Conservation (phyloP, 78 protist species). For the Dictyostelium firmibasis region DNA sequence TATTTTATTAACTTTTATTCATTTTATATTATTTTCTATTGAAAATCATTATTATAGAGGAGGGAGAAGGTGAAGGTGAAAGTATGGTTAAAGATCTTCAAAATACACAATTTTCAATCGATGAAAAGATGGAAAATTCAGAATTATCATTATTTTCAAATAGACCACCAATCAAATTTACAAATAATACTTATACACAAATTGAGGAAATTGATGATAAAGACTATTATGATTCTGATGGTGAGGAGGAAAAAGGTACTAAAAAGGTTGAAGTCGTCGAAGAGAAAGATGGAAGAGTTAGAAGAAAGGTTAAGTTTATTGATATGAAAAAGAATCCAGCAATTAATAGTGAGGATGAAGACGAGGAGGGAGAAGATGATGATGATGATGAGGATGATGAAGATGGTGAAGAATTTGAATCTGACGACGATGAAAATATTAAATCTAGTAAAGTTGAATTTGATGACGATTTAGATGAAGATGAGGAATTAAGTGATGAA, state of each 20-base stretch:
- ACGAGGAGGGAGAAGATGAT: conserved; percentile 44
- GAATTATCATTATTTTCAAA: conserved; percentile 38
- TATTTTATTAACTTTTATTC: neutral
- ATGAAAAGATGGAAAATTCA: conserved; percentile 71
- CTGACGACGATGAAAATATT: neutral
- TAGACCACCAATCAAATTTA: conserved; percentile 31
- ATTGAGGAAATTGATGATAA: conserved; percentile 22
- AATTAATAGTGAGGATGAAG: conserved; percentile 50
- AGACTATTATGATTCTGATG: conserved; percentile 32
- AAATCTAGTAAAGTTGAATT: conserved; percentile 14
- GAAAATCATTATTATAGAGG: conserved; percentile 21
- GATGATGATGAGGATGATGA: conserved; percentile 46
- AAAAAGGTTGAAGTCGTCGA: conserved; percentile 79
- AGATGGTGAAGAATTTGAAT: conserved; percentile 10
- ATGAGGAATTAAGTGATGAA: conserved; percentile 40
- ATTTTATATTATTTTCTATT: neutral
- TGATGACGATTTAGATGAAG: conserved; percentile 32
- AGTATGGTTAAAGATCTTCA: conserved; percentile 83
- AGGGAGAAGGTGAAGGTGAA: conserved; percentile 86
- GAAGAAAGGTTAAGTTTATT: conserved; percentile 58
- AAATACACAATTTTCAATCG: conserved; percentile 5
- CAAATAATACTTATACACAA: conserved; percentile 48
- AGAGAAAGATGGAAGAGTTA: conserved; percentile 40
- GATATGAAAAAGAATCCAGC: conserved; percentile 67
- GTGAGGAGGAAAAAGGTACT: neutral